These are phyloP conservation scores for Polytrichum commune DNA, from an alignment of 225 moss, liverwort and hornwort species.

Conservation along the genomic window DNA sequence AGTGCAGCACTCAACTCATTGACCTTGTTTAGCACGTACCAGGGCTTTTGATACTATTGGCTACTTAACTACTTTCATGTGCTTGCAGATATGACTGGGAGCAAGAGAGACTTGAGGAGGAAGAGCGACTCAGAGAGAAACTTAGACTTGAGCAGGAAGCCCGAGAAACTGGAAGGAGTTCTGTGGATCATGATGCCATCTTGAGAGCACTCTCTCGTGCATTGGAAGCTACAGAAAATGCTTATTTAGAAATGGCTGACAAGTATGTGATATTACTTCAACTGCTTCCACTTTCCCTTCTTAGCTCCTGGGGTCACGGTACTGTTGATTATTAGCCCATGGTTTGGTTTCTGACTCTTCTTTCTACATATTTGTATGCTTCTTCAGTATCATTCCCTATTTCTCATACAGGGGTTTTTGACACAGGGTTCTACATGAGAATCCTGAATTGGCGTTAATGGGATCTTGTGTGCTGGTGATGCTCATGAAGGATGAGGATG, in stretches of 20 bases:
- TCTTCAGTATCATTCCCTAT: neutral
- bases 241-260: slow-evolving; percentile 96
- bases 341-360: neutral
- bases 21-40: too few species aligned
- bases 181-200: slow-evolving; percentile 71
- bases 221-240: slow-evolving; percentile 85
- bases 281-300: too few species aligned
- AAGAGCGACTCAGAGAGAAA: slow-evolving; percentile 55
- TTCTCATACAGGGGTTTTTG: slow-evolving; percentile 15
- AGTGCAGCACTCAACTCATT: too few species aligned
- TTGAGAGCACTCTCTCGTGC: slow-evolving; percentile 88
- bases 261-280: slow-evolving; percentile 21
- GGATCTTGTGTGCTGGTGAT: slow-evolving; percentile 99
- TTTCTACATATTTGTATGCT: neutral
- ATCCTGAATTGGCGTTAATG: slow-evolving; percentile 96
- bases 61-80: neutral
- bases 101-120: slow-evolving; percentile 63
- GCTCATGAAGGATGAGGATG: slow-evolving; percentile 99
- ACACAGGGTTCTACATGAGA: slow-evolving; percentile 73
- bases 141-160: slow-evolving; percentile 64
- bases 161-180: slow-evolving; percentile 36
- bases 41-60: too few species aligned
- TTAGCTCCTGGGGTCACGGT: too few species aligned
- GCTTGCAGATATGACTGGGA: slow-evolving; percentile 71
- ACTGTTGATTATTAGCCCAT: too few species aligned